Evolutionary conservation across 2,329 filamentous ascomycete species (phyloP).

Genomic region (Chlorencoelia australis): DNA sequence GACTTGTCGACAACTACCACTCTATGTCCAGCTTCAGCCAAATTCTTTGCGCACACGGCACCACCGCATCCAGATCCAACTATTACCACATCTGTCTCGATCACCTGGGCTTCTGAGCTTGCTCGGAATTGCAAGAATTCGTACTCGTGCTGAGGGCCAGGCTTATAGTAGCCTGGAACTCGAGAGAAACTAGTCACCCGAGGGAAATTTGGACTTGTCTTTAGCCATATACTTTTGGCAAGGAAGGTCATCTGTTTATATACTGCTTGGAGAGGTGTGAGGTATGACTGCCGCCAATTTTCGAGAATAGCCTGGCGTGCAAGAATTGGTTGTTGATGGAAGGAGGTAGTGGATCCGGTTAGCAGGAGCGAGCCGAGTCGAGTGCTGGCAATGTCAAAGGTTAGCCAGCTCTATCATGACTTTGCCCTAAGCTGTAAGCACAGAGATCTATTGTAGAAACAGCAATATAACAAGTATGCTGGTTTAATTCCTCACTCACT

Average conservation of each 20-base stretch:
- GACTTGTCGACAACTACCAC: constrained; percentile 78
- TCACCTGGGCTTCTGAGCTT: constrained; percentile 36
- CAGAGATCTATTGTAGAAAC: no score
- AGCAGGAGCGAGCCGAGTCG: constrained; percentile 52
- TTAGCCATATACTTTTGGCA: constrained; percentile 33
- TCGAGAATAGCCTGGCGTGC: constrained; percentile 53
- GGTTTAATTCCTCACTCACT: constrained; percentile 18
- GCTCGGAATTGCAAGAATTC: constrained; percentile 23
- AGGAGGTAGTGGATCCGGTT: constrained; percentile 55
- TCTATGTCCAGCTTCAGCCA: constrained; percentile 64
- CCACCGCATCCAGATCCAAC: constrained; percentile 83
- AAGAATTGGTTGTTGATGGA: constrained; percentile 50
- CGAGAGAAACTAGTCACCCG: constrained; percentile 48
- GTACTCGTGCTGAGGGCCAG: constrained; percentile 29
- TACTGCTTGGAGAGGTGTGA: constrained; percentile 44
- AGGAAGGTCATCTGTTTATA: constrained; percentile 46
- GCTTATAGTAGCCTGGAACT: constrained; percentile 33
- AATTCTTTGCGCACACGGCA: constrained; percentile 68
- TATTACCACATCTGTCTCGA: constrained; percentile 75
- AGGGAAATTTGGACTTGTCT: constrained; percentile 44
- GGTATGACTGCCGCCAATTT: constrained; percentile 49
- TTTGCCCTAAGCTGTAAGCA: no score
- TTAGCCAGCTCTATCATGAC: constrained; percentile 7
- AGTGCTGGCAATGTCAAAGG: constrained; percentile 36
- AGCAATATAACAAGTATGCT: not conserved